Base-by-base conservation (phyloP, 768 basidiomycete species). In the Mycena metata region DNA sequence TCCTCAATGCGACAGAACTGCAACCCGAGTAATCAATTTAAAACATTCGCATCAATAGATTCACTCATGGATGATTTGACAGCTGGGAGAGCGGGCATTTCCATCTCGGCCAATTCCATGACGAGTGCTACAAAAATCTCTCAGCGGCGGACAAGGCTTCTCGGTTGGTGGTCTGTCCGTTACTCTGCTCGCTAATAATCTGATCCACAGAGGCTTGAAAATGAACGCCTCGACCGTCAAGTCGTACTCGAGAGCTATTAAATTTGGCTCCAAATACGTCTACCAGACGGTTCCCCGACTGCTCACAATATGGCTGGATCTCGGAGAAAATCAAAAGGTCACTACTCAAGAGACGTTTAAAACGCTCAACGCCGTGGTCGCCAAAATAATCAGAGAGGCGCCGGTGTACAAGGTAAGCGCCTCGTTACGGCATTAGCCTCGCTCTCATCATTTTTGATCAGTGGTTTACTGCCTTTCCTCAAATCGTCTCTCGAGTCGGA, bases 391-490 rank as follows among this genome's bases (percentile, higher is more conserved):
- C 42, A 83, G 81, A 46, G 84, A 83, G 1, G 82, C 93, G 1
- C 93, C 96, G 0, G 84, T 85, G 1, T 98, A 94, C 80, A 96
- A 96, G 83, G 96, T 90, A 60, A 66, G 81, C 17, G 9, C 52
- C 50, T 36, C 50, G 33, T 57, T 60, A 12, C 47, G 39, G 11
- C 10, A 39, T 59, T 24, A 6, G 30, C 21, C 39, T 24, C 66
- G 46, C 24, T 57, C 13, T 47, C 62, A 47, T 71, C 6, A 69
- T 30, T 30, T n/a, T 46, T 17, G 51, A 58, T 17, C 52, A 99
- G 96, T 99, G 97, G 96, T 93, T 90, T 72, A 96, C 93, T 0
- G 96, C 96, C 1, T 96, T 98, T 70, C 96, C 96, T 4, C 98
- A 99, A 83, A 94, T 99, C 59, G 95, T 96, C 16, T 99, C 97